Conservation (phyloP, 2,329 filamentous ascomycete species). For the Aspergillus viridinutans region DNA sequence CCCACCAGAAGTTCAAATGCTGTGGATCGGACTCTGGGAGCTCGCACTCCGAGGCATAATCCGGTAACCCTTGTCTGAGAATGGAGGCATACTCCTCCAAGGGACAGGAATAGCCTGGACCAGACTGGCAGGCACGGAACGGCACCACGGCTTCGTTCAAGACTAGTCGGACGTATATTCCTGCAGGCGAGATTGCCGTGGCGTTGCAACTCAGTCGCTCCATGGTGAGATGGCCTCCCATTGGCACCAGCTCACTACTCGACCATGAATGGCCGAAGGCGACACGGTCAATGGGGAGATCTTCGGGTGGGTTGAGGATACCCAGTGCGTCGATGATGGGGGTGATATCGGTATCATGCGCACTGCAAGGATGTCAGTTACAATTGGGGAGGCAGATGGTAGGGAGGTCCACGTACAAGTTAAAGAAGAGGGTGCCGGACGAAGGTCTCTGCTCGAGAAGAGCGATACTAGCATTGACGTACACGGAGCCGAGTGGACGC, state of each 20-base stretch:
- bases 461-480: constrained; percentile 15
- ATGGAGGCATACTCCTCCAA: constrained; percentile 10
- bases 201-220: constrained; percentile 19
- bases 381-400: not conserved
- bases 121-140: constrained; percentile 11
- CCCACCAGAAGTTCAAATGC: constrained; percentile 15
- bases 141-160: constrained; percentile 22
- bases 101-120: constrained; percentile 18
- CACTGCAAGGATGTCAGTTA: constrained; percentile 1
- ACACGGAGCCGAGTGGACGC: constrained; percentile 18
- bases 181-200: constrained; percentile 9
- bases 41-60: constrained; percentile 9
- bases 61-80: constrained; percentile 5
- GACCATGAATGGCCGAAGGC: constrained; percentile 14
- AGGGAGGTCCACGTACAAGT: constrained; percentile 4
- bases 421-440: constrained; percentile 10
- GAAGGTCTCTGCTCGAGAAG: constrained; percentile 17
- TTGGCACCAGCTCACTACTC: constrained; percentile 17
- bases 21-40: constrained; percentile 11
- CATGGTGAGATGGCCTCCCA: constrained; percentile 19
- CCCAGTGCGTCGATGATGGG: constrained; percentile 18
- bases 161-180: constrained; percentile 16
- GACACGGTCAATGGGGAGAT: constrained; percentile 15
- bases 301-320: constrained; percentile 12
- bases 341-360: constrained; percentile 16